Percentiles rank a stretch among this genome's conserved stretches.
These are phyloP conservation scores for Plasmodium cynomolgi DNA, from an alignment of 169 alveolate species.

Conservation along the genomic window DNA sequence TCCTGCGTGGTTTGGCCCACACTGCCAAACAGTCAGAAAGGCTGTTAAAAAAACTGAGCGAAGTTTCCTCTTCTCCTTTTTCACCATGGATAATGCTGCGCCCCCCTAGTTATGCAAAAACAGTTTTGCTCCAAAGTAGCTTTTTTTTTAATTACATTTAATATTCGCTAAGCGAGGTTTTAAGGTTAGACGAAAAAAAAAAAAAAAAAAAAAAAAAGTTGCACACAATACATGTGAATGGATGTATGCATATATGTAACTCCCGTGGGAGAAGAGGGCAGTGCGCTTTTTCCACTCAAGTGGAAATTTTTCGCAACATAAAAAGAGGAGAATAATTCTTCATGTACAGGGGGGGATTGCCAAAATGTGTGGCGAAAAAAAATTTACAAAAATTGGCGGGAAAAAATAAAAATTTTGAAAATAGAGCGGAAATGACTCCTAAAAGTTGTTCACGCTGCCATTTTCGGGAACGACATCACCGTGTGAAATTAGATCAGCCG, in stretches of 20 bases:
- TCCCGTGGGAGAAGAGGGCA: not conserved
- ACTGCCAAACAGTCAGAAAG: not conserved
- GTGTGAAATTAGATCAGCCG: not conserved
- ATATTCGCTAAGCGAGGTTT: not conserved
- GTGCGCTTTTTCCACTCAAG: not conserved
- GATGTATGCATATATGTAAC: not conserved
- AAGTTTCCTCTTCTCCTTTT: not conserved
- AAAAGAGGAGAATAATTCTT: not conserved
- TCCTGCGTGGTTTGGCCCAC: not conserved
- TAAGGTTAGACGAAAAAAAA: not conserved
- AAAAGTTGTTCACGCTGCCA: not conserved
- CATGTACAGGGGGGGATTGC: not conserved
- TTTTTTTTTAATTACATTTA: not conserved
- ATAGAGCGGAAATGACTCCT: not conserved
- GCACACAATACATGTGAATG: not conserved
- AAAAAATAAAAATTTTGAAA: not conserved
- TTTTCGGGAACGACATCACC: not conserved
- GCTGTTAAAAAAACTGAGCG: not conserved
- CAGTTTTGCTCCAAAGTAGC: not conserved
- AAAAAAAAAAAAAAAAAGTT: not conserved
- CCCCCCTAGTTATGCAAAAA: not conserved
- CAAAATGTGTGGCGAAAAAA: not conserved
- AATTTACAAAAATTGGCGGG: not conserved
- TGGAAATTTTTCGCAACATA: not conserved
- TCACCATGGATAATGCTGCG: not conserved